Percentiles rank a stretch among this genome's conserved stretches.
Evolutionary conservation across 441 rosid species (phyloP).

Genomic region (Viola pubescens): DNA sequence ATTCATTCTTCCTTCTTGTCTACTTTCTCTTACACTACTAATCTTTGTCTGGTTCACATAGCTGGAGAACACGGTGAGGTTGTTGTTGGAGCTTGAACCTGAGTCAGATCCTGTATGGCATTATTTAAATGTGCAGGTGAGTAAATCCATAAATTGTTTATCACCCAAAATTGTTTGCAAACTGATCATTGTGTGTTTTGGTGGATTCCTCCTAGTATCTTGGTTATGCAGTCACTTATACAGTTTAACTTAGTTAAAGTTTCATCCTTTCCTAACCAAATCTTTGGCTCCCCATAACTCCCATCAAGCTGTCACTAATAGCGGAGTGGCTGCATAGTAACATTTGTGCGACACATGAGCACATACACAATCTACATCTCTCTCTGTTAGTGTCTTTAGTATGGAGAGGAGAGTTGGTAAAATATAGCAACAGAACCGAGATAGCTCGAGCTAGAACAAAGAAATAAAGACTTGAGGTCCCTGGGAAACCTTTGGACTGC

Average conservation of each 20-base stretch:
- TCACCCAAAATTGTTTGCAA: not conserved
- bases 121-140: slow-evolving; percentile 87
- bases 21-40: slow-evolving; percentile 5
- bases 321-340: no score
- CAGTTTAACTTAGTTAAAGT: not conserved
- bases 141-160: slow-evolving; percentile 20
- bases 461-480: no score
- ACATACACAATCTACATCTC: no score
- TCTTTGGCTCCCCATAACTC: not conserved
- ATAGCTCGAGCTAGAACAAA: no score
- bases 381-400: no score
- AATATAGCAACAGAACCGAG: no score
- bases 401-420: no score
- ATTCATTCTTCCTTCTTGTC: not conserved
- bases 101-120: slow-evolving; percentile 98
- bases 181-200: not conserved
- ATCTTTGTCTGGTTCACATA: slow-evolving; percentile 24
- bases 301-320: no score
- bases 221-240: not conserved
- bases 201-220: not conserved
- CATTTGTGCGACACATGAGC: no score
- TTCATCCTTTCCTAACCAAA: not conserved
- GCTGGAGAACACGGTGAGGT: slow-evolving; percentile 97
- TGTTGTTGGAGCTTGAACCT: slow-evolving; percentile 92
- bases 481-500: no score